These are phyloP conservation scores for Scutellaria baicalensis DNA, from an alignment of 257 asterid genomes.

Conservation along the genomic window DNA sequence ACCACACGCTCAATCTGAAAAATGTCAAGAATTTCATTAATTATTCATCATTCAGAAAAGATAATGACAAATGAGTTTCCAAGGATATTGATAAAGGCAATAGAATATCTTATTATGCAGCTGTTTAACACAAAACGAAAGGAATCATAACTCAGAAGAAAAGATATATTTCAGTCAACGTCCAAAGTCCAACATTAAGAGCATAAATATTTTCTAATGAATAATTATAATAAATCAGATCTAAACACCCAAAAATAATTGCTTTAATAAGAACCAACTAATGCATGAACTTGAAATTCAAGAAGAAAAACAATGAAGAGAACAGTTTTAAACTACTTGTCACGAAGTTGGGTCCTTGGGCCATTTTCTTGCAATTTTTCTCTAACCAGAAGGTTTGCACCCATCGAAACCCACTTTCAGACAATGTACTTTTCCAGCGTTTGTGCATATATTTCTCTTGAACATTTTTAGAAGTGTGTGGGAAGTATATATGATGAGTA, in stretches of 20 bases:
- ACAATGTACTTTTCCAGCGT: no score
- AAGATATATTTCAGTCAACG: neutral
- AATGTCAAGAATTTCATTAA: slow-evolving; percentile 1
- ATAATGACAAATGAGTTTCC: neutral
- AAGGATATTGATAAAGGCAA: neutral
- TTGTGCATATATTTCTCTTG: no score
- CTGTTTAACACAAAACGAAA: neutral
- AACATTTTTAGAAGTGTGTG: no score
- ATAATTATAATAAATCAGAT: neutral
- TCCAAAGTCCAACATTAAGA: neutral
- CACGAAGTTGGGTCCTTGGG: no score
- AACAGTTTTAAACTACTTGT: neutral
- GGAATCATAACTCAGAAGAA: neutral
- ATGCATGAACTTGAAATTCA: neutral
- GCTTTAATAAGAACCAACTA: neutral
- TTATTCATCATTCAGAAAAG: neutral
- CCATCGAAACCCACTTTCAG: no score
- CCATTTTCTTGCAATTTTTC: no score
- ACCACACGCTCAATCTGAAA: slow-evolving; percentile 62
- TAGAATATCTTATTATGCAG: neutral
- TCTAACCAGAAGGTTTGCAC: no score
- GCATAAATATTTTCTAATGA: neutral
- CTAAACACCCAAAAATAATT: neutral
- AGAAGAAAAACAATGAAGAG: neutral
- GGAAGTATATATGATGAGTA: no score